Conservation (phyloP, 345 rosid genomes). For the Lagerstroemia speciosa region DNA sequence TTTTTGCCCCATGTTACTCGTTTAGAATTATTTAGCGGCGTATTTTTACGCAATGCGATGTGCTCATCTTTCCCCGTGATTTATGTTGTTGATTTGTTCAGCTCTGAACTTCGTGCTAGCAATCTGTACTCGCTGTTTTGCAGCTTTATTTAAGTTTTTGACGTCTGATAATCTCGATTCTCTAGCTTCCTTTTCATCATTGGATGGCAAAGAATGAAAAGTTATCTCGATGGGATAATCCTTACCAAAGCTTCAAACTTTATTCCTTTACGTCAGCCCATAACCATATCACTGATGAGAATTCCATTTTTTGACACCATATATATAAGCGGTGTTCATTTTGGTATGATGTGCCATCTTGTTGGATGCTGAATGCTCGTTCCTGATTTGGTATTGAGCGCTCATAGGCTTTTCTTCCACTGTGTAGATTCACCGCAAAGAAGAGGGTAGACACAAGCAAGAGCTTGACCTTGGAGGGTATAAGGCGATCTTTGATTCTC, state of each 20-base stretch:
- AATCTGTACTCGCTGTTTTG: background rate
- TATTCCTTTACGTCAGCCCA: background rate
- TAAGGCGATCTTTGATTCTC: conserved; percentile 63
- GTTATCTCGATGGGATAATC: background rate
- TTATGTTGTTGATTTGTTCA: background rate
- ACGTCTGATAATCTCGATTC: background rate
- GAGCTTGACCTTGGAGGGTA: conserved; percentile 66
- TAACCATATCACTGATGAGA: background rate
- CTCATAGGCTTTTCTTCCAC: conserved; percentile 4
- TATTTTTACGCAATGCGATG: background rate
- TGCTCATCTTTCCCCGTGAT: background rate
- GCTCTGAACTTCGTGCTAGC: background rate
- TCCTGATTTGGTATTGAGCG: too few relatives aligned
- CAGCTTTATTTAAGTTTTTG: background rate
- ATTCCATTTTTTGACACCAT: background rate
- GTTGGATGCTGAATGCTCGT: background rate
- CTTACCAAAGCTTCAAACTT: background rate
- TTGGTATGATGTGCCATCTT: background rate
- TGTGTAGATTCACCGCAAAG: conserved; percentile 34
- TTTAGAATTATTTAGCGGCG: background rate
- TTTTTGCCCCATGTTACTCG: background rate
- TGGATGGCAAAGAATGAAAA: background rate
- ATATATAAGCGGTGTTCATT: background rate
- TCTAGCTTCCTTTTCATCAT: background rate
- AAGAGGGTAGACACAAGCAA: conserved; percentile 62